Evolutionary conservation across 2,329 filamentous ascomycete genomes (phyloP), one percentile per base, ranked within the genome.

Genomic region (Aureobasidium mangrovei): DNA sequence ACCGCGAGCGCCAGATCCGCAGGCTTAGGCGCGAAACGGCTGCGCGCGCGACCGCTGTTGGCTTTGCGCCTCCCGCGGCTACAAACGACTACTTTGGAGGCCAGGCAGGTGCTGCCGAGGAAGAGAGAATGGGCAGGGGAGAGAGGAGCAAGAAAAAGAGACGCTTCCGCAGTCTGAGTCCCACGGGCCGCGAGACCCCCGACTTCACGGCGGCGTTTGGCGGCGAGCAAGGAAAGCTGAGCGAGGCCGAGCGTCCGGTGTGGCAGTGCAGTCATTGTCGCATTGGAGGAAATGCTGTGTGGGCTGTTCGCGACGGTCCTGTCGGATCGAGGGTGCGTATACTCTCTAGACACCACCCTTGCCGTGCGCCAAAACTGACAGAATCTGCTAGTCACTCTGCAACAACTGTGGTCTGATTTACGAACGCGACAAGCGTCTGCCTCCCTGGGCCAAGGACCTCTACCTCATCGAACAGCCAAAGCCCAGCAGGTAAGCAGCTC

Each of bases 121-220:
- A 96, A 65, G 89, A 94, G 65, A 81, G 88, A 4, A 91, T 96
- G 83, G 91, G 91, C 26, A 79, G 91, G 53, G 91, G 91, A 27
- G 91, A 96, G 71, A 77, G 91, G 43, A 93, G 86, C 63, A 97
- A 95, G 78, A 95, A 95, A 77, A 96, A 96, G 81, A 81, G 88
- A 60, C 80, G 91, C 28, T 95, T 96, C 74, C 81, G 91, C 61
- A 95, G 90, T 69, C 70, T 95, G 58, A 94, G 89, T 65, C 91
- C 93, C 0, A 72, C 83, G 24, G 86, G 80, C n/a, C 79, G 91
- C 55, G 87, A 86, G 8, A 96, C 91, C 1, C 91, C 90, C 0
- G 91, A 94, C 61, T 74, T 75, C 46, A 76, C 76, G 5, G 77
- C 83, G 24, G 85, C 85, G 8, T 85, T 80, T 71, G 89, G 85